A percentile compares a stretch with the other conserved stretches of the same genome.
Conservation (phyloP, 1,284 basidiomycete genomes). For the Ustilago tritici region DNA sequence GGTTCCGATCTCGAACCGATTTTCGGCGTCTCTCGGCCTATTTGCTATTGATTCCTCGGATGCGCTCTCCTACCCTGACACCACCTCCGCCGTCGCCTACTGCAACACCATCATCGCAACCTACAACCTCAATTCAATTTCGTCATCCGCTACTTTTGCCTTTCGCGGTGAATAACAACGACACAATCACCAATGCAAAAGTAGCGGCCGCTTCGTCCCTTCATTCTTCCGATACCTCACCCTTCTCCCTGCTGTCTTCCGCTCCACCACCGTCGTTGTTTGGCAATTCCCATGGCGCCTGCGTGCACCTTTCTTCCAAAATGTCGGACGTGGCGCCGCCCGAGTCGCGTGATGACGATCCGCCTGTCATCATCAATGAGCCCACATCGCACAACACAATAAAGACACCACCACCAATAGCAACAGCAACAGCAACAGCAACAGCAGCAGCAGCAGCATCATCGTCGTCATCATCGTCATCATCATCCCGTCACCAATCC, state of each 20-base stretch:
- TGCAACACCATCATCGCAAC: constrained; percentile 32
- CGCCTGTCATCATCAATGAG: constrained; percentile 7
- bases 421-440: neutral
- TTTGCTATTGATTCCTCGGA: constrained; percentile 10
- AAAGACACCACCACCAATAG: neutral
- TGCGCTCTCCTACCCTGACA: constrained; percentile 6
- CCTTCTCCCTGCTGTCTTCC: neutral
- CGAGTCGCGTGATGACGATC: constrained; percentile 29
- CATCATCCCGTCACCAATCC: neutral
- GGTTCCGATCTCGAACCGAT: constrained; percentile 10
- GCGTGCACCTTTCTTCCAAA: constrained; percentile 9
- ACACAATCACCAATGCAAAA: constrained; percentile 1
- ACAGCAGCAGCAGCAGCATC: neutral
- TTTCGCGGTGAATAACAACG: neutral
- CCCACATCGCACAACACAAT: neutral
- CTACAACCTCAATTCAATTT: constrained; percentile 8
- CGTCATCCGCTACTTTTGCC: neutral
- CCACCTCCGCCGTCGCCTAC: neutral
- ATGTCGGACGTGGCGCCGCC: constrained; percentile 32
- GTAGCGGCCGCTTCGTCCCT: constrained; percentile 2
- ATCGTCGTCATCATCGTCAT: neutral
- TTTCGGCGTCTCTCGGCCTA: constrained; percentile 1
- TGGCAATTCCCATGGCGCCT: constrained; percentile 16
- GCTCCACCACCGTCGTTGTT: constrained; percentile 11
- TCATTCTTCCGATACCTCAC: neutral